Base-by-base conservation (phyloP, 2,329 filamentous ascomycete species). In the Podosphaera aphanis region DNA sequence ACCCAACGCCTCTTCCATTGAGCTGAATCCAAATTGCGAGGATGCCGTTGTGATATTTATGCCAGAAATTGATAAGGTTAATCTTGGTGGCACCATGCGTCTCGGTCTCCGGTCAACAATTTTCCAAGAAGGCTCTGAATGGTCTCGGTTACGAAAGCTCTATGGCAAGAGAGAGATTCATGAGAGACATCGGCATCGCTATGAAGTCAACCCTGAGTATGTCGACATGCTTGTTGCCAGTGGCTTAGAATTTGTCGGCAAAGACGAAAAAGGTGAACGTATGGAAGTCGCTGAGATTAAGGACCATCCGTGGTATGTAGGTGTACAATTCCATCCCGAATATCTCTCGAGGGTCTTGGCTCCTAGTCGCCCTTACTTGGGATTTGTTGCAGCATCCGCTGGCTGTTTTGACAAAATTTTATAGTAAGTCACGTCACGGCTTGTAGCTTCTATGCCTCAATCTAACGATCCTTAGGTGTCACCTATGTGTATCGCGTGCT, bases 271-370 rank as follows among this genome's bases (percentile, higher is more conserved):
- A 49, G 82, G 79, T 39, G 73, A 79, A 53, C 73, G 84, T 27
- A 84, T 90, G 78, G 84, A 92, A 64, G 71, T 85, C 43, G 64
- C 92, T 31, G 84, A 93, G 63, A 64, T 92, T 50, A 77, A 77
- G 59, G 77, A 88, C 51, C 84, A 93, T 60, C 81, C 80, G 0
- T 93, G 74, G 69, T 93, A 78, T 54, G 82, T 92, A 16, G 79
- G 79, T 50, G 80, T 90, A 7, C 86, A 93, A 62, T 88, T 80
- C 61, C 85, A 93, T 60, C 84, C 86, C 2, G 85, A 94, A 62
- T 93, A 88, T 59, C 67, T 83, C 44, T 79, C 72, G 53, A 71
- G 79, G 45, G 84, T 90, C 2, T 64, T 92, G 50, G 66, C 73
- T 43, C 83, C 83, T 0, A 79, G 73, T 57, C 74, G 74, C 58